Percentiles rank a stretch among this genome's conserved stretches.
phyloP scores from a whole-genome alignment of 2,329 filamentous ascomycete genomes.

The Ophiocordyceps camponoti-floridani region DNA sequence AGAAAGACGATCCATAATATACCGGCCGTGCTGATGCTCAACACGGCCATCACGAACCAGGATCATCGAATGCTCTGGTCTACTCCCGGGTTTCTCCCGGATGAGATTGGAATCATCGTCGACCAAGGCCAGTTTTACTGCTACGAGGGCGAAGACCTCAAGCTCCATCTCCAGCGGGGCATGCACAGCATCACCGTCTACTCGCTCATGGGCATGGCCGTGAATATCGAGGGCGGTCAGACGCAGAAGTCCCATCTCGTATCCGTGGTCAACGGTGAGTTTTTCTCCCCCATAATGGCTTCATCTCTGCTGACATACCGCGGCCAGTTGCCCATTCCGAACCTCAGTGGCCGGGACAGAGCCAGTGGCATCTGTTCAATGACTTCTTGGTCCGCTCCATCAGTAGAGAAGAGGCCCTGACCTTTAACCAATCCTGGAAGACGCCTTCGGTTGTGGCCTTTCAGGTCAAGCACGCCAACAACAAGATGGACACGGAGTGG shows the following conservation, averaged over 20 bases:
- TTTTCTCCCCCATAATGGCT: background rate
- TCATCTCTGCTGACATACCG: background rate
- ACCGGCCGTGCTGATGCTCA: slow-evolving; percentile 76
- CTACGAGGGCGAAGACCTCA: slow-evolving; percentile 82
- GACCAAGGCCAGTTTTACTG: slow-evolving; percentile 87
- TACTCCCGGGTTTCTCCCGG: slow-evolving; percentile 76
- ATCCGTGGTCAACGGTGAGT: slow-evolving; percentile 67
- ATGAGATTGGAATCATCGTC: slow-evolving; percentile 84
- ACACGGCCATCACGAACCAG: slow-evolving; percentile 54
- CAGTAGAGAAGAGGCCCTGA: slow-evolving; percentile 64
- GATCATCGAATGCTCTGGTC: slow-evolving; percentile 74
- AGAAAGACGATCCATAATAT: slow-evolving; percentile 69
- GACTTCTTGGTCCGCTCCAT: slow-evolving; percentile 83
- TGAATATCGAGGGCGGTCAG: slow-evolving; percentile 74
- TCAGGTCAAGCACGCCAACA: slow-evolving; percentile 65
- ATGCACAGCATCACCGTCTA: slow-evolving; percentile 75
- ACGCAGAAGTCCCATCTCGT: slow-evolving; percentile 83
- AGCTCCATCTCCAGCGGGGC: slow-evolving; percentile 59
- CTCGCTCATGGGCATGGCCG: slow-evolving; percentile 75
- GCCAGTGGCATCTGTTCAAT: slow-evolving; percentile 91
- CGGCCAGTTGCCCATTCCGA: slow-evolving; percentile 46
- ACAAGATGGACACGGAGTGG: slow-evolving; percentile 74
- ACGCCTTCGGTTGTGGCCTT: slow-evolving; percentile 74
- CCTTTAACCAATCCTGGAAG: slow-evolving; percentile 87
- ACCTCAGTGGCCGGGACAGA: slow-evolving; percentile 36